A percentile compares a stretch with the other conserved stretches of the same genome.
phyloP scores from a whole-genome alignment of 768 basidiomycete species.

The Suillus subalutaceus region DNA sequence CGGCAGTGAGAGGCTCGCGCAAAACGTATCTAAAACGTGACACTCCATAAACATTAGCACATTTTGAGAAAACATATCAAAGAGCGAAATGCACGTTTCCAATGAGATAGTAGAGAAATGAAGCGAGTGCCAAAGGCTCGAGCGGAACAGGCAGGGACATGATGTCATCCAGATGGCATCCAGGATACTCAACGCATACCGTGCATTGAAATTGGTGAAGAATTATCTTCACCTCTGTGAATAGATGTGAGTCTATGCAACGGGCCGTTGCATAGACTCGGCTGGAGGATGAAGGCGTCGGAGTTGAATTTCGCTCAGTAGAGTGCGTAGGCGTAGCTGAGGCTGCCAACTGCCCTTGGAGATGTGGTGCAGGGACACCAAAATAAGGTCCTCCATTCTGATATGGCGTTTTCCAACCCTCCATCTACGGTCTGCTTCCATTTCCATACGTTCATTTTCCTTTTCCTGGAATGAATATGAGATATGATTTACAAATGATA shows the following conservation, averaged over 20 bases:
- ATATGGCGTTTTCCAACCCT: constrained; percentile 60
- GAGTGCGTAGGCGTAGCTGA: constrained; percentile 56
- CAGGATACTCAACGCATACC: neutral
- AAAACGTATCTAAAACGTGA: neutral
- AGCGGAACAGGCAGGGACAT: too few species aligned
- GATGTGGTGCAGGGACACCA: constrained; percentile 82
- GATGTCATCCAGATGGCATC: neutral
- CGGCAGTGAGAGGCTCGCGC: neutral
- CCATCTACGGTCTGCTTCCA: constrained; percentile 64
- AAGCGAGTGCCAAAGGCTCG: neutral
- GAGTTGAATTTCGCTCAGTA: neutral
- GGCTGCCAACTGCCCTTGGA: constrained; percentile 86
- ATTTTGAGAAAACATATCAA: constrained; percentile 2
- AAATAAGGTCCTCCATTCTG: constrained; percentile 64
- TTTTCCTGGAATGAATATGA: constrained; percentile 44
- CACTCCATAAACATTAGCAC: neutral
- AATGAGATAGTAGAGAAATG: neutral
- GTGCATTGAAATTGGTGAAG: neutral
- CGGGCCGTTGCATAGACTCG: neutral
- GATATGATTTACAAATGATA: constrained; percentile 11
- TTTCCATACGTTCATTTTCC: constrained; percentile 56
- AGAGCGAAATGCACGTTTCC: neutral
- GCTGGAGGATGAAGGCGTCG: neutral
- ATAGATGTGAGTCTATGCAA: neutral
- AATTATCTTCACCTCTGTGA: neutral